Evolutionary conservation across 805 yeast species (phyloP).

Genomic region (Yamadazyma sp.): DNA sequence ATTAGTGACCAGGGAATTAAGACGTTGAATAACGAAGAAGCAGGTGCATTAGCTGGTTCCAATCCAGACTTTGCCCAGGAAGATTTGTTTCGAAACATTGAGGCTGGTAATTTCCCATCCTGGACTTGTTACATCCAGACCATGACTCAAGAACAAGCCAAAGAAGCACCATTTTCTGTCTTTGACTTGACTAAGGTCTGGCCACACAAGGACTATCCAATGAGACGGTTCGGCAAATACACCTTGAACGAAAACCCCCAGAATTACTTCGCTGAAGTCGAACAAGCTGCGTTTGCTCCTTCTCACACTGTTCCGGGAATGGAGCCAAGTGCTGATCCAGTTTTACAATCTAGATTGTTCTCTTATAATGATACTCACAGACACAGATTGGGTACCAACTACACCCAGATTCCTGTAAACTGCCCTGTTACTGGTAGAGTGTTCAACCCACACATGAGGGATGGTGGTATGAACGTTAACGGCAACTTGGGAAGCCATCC

Average conservation of each 20-base stretch:
- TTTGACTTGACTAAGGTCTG: constrained; percentile 90
- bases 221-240: constrained; percentile 81
- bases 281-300: constrained; percentile 67
- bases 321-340: constrained; percentile 78
- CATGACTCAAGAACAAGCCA: constrained; percentile 82
- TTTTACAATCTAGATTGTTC: constrained; percentile 71
- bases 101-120: constrained; percentile 72
- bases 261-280: constrained; percentile 77
- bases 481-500: constrained; percentile 76
- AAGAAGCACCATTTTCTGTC: constrained; percentile 73
- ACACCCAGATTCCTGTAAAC: constrained; percentile 84
- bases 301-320: constrained; percentile 71
- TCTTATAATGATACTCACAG: constrained; percentile 78
- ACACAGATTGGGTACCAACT: constrained; percentile 73
- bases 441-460: constrained; percentile 71
- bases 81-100: constrained; percentile 78
- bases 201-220: constrained; percentile 85
- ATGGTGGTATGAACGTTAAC: constrained; percentile 66
- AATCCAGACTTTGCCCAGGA: constrained; percentile 82
- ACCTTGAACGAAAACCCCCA: constrained; percentile 79
- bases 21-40: constrained; percentile 61
- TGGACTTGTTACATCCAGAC: constrained; percentile 87
- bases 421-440: constrained; percentile 60
- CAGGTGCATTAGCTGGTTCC: constrained; percentile 63
- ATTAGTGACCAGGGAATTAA: constrained; percentile 61